A percentile compares a stretch with the other conserved stretches of the same genome.
phyloP scores from a whole-genome alignment of 2,329 filamentous ascomycete genomes.

The Corinectria fuckeliana region DNA sequence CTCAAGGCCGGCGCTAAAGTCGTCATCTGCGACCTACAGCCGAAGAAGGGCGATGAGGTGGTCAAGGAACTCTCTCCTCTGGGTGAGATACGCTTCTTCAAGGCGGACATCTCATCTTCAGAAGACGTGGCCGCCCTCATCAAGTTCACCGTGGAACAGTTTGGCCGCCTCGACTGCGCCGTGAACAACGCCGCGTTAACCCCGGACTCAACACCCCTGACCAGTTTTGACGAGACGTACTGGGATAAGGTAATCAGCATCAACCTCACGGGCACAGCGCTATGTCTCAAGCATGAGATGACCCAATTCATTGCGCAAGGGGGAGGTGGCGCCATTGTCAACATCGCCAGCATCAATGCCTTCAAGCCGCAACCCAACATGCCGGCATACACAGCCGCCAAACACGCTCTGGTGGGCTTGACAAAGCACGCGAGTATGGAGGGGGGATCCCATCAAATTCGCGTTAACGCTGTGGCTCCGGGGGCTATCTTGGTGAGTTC shows the following conservation, averaged over 20 bases:
- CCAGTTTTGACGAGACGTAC: conserved; percentile 27
- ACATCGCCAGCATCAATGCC: conserved; percentile 46
- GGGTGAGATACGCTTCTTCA: conserved; percentile 22
- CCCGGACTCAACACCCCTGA: conserved; percentile 26
- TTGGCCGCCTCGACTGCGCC: conserved; percentile 25
- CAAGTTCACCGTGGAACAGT: conserved; percentile 27
- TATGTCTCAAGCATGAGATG: conserved; percentile 31
- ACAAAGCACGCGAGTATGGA: conserved; percentile 48
- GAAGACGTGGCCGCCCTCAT: conserved; percentile 23
- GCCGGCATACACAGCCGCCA: conserved; percentile 42
- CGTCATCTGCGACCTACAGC: conserved; percentile 41
- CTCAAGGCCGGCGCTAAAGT: conserved; percentile 42
- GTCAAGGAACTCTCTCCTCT: conserved; percentile 23
- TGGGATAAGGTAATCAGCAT: conserved; percentile 28
- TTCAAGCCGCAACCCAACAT: conserved; percentile 38
- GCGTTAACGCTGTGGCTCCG: conserved; percentile 30
- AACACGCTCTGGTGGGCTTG: conserved; percentile 49
- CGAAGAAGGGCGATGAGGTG: conserved; percentile 20
- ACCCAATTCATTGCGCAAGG: conserved; percentile 34
- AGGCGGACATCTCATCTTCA: conserved; percentile 25
- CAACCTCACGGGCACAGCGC: conserved; percentile 31
- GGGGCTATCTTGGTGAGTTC: conserved; percentile 28
- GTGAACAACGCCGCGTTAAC: conserved; percentile 28
- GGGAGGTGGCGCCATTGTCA: conserved; percentile 51
- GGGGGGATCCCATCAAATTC: conserved; percentile 39